These are phyloP conservation scores for Globisporangium okanoganense DNA, from an alignment of 352 stramenopile genomes.

Conservation along the genomic window DNA sequence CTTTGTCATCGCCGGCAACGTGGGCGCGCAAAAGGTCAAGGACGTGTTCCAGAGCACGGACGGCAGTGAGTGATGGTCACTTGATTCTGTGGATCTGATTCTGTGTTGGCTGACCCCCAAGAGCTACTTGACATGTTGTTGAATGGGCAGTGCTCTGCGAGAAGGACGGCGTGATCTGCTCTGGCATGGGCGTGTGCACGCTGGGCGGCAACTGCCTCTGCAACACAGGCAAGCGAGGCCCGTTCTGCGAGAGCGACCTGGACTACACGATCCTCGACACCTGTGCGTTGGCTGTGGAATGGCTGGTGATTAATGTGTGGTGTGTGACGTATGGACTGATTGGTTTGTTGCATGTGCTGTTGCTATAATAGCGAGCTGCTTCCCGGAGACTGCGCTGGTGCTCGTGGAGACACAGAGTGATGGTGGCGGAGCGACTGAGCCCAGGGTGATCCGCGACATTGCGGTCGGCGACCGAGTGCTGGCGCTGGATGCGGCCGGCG, in stretches of 20 bases:
- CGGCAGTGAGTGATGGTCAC: slow-evolving; percentile 40
- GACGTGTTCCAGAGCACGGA: slow-evolving; percentile 67
- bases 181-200: slow-evolving; percentile 56
- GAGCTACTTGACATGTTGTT: slow-evolving; percentile 2
- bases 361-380: slow-evolving; percentile 42
- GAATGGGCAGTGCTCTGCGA: slow-evolving; percentile 63
- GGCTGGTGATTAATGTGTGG: too few relatives aligned
- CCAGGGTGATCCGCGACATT: slow-evolving; percentile 24
- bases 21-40: slow-evolving; percentile 68
- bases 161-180: slow-evolving; percentile 63
- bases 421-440: slow-evolving; percentile 5
- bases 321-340: neutral
- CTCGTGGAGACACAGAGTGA: slow-evolving; percentile 7
- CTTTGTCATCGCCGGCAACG: slow-evolving; percentile 63
- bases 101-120: neutral
- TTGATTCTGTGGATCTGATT: neutral
- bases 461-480: slow-evolving; percentile 49
- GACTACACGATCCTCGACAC: slow-evolving; percentile 48
- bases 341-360: neutral
- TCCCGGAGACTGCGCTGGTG: slow-evolving; percentile 46
- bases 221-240: slow-evolving; percentile 44
- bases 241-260: slow-evolving; percentile 50
- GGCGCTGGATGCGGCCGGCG: slow-evolving; percentile 33
- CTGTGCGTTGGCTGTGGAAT: slow-evolving; percentile 19
- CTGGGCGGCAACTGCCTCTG: slow-evolving; percentile 68